Percentiles rank a stretch among this genome's conserved stretches.
Evolutionary conservation across 352 stramenopile species (phyloP).

Genomic region (Phytophthora crassamura): DNA sequence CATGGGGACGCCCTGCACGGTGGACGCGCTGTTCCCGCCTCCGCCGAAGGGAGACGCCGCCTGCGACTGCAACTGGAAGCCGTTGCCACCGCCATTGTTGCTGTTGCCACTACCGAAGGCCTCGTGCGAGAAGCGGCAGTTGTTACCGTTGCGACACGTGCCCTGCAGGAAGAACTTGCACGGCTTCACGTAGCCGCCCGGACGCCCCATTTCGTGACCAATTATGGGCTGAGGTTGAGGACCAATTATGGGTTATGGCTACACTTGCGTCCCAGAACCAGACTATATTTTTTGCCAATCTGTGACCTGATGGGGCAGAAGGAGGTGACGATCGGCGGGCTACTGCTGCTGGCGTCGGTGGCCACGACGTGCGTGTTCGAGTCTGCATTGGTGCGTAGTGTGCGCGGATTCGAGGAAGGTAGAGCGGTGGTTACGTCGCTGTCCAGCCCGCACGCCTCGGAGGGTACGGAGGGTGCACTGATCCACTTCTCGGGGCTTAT

Average conservation of each 20-base stretch:
- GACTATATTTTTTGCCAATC: slow-evolving; percentile 1
- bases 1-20: slow-evolving; percentile 28
- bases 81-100: slow-evolving; percentile 20
- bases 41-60: slow-evolving; percentile 26
- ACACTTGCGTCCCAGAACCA: too few relatives aligned
- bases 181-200: slow-evolving; percentile 32
- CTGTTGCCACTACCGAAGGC: slow-evolving; percentile 23
- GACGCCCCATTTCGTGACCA: slow-evolving; percentile 25
- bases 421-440: slow-evolving; percentile 40
- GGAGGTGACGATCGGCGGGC: slow-evolving; percentile 50
- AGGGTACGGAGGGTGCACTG: slow-evolving; percentile 38
- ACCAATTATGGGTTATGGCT: too few relatives aligned
- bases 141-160: slow-evolving; percentile 73
- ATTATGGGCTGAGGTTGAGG: not conserved
- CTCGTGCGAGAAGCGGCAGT: slow-evolving; percentile 72
- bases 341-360: slow-evolving; percentile 58
- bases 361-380: slow-evolving; percentile 64
- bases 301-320: slow-evolving; percentile 26
- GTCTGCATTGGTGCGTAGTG: slow-evolving; percentile 52
- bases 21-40: slow-evolving; percentile 5
- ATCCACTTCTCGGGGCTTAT: slow-evolving; percentile 63
- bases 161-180: slow-evolving; percentile 81
- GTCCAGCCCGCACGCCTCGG: slow-evolving; percentile 23
- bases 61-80: slow-evolving; percentile 14
- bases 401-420: slow-evolving; percentile 61